phyloP scores from a whole-genome alignment of 2,329 filamentous ascomycete species.

The Lachnellula subtilissima region DNA sequence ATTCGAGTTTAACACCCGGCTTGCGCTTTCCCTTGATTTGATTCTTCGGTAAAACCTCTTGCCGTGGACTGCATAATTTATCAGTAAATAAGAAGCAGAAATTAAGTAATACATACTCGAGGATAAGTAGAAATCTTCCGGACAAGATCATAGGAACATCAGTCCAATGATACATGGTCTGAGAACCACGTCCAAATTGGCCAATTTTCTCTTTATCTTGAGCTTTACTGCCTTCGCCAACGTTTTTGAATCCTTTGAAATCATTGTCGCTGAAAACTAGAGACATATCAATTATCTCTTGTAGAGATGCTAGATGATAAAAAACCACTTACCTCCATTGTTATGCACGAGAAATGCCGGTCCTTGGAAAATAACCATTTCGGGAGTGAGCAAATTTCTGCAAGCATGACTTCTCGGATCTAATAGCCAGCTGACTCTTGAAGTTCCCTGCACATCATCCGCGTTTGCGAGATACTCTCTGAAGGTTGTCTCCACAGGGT shows the following conservation, averaged over 20 bases:
- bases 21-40: slow-evolving; percentile 16
- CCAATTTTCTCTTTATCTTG: slow-evolving; percentile 28
- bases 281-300: neutral
- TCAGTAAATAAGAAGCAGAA: neutral
- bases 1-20: slow-evolving; percentile 18
- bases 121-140: slow-evolving; percentile 30
- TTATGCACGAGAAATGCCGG: slow-evolving; percentile 32
- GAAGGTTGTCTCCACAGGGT: slow-evolving; percentile 31
- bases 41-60: slow-evolving; percentile 20
- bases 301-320: neutral
- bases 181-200: slow-evolving; percentile 33
- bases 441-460: slow-evolving; percentile 28
- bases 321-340: slow-evolving; percentile 26
- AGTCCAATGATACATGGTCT: slow-evolving; percentile 36
- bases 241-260: slow-evolving; percentile 31
- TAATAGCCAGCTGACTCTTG: slow-evolving; percentile 30
- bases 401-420: slow-evolving; percentile 22
- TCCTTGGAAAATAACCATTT: slow-evolving; percentile 28
- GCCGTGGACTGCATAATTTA: slow-evolving; percentile 20
- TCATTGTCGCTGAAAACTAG: slow-evolving; percentile 29
- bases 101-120: slow-evolving; percentile 27
- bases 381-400: slow-evolving; percentile 20
- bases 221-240: slow-evolving; percentile 32
- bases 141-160: slow-evolving; percentile 33
- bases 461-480: slow-evolving; percentile 36